Conservation (phyloP, 1,139 yeast species). For the Pneumocystis canis region DNA sequence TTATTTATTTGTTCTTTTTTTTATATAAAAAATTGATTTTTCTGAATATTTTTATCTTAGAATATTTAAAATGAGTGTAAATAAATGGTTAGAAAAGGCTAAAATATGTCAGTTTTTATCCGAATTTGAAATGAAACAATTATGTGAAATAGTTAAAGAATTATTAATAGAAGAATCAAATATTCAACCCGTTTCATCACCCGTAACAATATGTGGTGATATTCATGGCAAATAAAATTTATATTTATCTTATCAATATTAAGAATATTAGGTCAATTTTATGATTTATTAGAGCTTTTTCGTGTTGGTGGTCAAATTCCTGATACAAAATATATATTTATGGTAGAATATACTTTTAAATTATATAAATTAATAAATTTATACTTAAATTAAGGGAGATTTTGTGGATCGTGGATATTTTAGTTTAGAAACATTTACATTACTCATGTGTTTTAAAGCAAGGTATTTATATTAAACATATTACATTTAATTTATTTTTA, state of each 20-base stretch:
- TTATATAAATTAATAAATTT: not conserved
- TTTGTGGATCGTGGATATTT: constrained; percentile 95
- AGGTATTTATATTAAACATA: constrained; percentile 1
- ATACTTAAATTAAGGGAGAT: constrained; percentile 41
- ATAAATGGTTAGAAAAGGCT: constrained; percentile 89
- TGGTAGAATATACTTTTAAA: constrained; percentile 24
- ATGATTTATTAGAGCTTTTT: constrained; percentile 79
- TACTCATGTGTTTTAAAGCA: constrained; percentile 79
- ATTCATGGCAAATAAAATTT: constrained; percentile 52
- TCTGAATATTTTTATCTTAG: not conserved
- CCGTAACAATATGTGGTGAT: constrained; percentile 98
- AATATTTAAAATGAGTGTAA: constrained; percentile 21
- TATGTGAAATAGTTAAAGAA: constrained; percentile 87
- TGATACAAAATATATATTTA: constrained; percentile 59
- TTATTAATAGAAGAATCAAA: constrained; percentile 84
- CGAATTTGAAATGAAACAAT: constrained; percentile 88
- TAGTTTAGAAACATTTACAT: constrained; percentile 79
- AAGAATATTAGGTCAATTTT: constrained; percentile 48
- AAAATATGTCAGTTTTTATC: constrained; percentile 78
- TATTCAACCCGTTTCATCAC: constrained; percentile 90
- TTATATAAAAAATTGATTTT: too few species aligned
- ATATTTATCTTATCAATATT: not conserved
- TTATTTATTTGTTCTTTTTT: too few species aligned
- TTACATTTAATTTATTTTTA: not conserved
- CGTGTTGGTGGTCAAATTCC: constrained; percentile 93